Base-by-base conservation (phyloP, 371 early-diverging fungal species). In the Conidiobolus coronatus region DNA sequence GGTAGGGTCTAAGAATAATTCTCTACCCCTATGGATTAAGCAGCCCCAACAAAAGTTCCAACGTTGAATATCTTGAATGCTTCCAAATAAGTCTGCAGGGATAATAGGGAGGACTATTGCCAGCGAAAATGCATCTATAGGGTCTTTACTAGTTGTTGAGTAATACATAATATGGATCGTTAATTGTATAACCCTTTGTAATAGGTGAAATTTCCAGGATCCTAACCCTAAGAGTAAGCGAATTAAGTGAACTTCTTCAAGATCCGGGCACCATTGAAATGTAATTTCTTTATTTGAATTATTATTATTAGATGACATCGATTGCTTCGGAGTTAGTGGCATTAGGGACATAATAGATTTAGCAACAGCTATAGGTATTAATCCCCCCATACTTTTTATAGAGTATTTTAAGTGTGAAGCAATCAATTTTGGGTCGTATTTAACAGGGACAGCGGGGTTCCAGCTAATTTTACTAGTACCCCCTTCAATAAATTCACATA, bases 1-100 rank as follows among this genome's bases (percentile, higher is more conserved):
- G 29, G 29, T 29, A 29, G 48, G 38, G 17, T 47, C 37, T 22
- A 24, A 29, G 13, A 47, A 36, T 2, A 47, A 23, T 6, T 39
- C 24, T 9, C 20, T 9, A 13, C 39, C 35, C 6, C 29, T 15
- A 15, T 47, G 17, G 7, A 47, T 36, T 2, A 47, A 11, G 15
- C 29, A 18, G 2, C 48, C 48, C 48, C 48, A 47, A 29, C 12
- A 19, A n/a, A 40, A 37, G 40, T 47, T 47, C 48, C 48, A 47
- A 12, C 15, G 4, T 24, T 47, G 36, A n/a, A 47, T 8, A 4
- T 40, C 38, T n/a, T 19, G 2, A 3, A 47, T 7, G 29, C 15
- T 20, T 7, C 22, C 2, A 24, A 47, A 40, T n/a, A 15, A 9
- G 24, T 47, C 38, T 3, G 37, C 40, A 2, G 48, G 48, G 6